Percentiles rank a stretch among this genome's conserved stretches.
phyloP scores from a whole-genome alignment of 2,329 filamentous ascomycete species.

The Colletotrichum camelliae region DNA sequence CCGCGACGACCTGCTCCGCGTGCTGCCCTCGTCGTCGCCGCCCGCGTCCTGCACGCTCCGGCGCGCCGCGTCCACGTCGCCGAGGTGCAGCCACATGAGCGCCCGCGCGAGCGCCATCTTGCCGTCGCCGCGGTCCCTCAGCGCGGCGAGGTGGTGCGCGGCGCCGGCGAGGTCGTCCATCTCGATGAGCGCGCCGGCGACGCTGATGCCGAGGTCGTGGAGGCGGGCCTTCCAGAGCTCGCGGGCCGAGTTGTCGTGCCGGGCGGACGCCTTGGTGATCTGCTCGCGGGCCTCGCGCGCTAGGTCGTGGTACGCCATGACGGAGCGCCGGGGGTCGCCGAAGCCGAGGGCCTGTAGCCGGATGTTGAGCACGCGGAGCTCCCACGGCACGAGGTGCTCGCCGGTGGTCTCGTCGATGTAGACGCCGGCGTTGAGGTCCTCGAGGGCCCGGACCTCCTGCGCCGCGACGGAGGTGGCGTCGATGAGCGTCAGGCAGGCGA shows the following conservation, averaged over 20 bases:
- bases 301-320: slow-evolving; percentile 91
- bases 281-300: slow-evolving; percentile 75
- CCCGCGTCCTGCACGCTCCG: slow-evolving; percentile 47
- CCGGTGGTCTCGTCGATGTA: slow-evolving; percentile 62
- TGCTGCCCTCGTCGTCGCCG: slow-evolving; percentile 28
- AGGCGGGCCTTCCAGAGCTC: slow-evolving; percentile 76
- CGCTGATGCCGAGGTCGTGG: slow-evolving; percentile 73
- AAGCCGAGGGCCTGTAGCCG: slow-evolving; percentile 87
- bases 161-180: slow-evolving; percentile 90
- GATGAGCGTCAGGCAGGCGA: slow-evolving; percentile 82
- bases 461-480: slow-evolving; percentile 73
- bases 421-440: slow-evolving; percentile 62
- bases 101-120: slow-evolving; percentile 57
- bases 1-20: slow-evolving; percentile 59
- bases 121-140: slow-evolving; percentile 48
- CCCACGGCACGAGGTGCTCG: slow-evolving; percentile 82
- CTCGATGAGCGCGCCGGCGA: slow-evolving; percentile 73
- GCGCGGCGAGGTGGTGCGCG: slow-evolving; percentile 69
- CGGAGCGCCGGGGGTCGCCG: slow-evolving; percentile 79
- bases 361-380: slow-evolving; percentile 81
- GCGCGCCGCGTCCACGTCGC: slow-evolving; percentile 74
- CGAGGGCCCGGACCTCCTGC: slow-evolving; percentile 69
- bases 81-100: slow-evolving; percentile 79
- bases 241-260: slow-evolving; percentile 58
- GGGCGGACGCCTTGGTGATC: slow-evolving; percentile 51